A percentile compares a stretch with the other conserved stretches of the same genome.
These are phyloP conservation scores for Wickerhamomyces canadensis DNA, from an alignment of 805 yeast genomes.

Conservation along the genomic window DNA sequence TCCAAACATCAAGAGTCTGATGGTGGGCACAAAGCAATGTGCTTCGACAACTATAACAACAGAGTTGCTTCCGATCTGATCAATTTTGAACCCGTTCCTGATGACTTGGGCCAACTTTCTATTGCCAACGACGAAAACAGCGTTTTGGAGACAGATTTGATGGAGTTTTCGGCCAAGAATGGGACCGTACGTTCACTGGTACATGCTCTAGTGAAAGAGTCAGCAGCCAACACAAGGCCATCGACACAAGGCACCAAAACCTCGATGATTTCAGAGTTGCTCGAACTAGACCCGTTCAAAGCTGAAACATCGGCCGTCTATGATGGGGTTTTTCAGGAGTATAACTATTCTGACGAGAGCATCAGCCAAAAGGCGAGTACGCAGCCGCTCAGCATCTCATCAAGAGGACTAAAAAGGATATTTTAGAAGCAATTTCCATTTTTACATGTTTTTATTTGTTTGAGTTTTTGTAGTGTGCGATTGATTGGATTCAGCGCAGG, in stretches of 20 bases:
- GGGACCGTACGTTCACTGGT: neutral
- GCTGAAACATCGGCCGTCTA: conserved; percentile 8
- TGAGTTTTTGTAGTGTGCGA: neutral
- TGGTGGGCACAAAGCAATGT: neutral
- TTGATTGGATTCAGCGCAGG: too few relatives aligned
- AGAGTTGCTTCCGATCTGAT: conserved; percentile 3
- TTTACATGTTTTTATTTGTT: conserved; percentile 3
- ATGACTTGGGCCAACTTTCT: conserved; percentile 1
- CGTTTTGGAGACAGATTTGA: conserved; percentile 13
- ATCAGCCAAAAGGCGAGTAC: neutral
- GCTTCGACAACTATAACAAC: neutral
- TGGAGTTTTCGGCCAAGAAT: conserved; percentile 4
- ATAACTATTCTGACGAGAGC: conserved; percentile 16
- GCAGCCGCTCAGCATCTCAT: conserved; percentile 2
- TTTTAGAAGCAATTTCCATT: conserved; percentile 1
- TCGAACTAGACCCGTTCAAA: conserved; percentile 1
- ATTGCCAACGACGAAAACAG: conserved; percentile 12
- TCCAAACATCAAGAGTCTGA: conserved; percentile 18
- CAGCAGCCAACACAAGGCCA: conserved; percentile 1
- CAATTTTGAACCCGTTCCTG: conserved; percentile 2
- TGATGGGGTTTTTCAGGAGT: conserved; percentile 19
- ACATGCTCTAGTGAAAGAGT: conserved; percentile 1
- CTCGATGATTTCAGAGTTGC: conserved; percentile 7
- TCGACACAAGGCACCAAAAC: conserved; percentile 2
- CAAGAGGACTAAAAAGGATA: conserved; percentile 5